Base-by-base conservation (phyloP, 257 asterid genomes). In the Nicotiana attenuata region DNA sequence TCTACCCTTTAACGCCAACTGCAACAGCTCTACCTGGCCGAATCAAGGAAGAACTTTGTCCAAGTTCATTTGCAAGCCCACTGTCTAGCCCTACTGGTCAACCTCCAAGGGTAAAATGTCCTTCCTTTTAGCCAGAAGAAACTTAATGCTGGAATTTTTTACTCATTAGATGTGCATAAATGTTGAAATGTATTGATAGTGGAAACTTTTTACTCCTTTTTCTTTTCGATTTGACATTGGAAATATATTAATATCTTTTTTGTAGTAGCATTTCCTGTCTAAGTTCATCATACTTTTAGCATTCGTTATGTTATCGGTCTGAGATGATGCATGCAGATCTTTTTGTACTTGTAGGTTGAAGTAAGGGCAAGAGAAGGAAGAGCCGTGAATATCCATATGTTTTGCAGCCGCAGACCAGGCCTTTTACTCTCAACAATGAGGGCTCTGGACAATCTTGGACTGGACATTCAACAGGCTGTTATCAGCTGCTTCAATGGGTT, bases 401-500 rank as follows among this genome's bases (percentile, higher is more conserved):
- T 91, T 11, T 88, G 97, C 67, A 89, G 93, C 14, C 86, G 91
- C 28, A 87, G 89, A 57, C 95, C 90, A 1, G 95, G 95, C 76
- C 82, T 92, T 59, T 81, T 92, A 4, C 90, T 88, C 10, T 92
- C 95, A 22, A 91, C 91, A 50, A 77, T 92, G 89, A 86, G 89
- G 85, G 91, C 97, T 56, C 86, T 92, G 85, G 97, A 91, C 83
- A 88, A 52, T 77, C 91, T 92, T 19, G 97, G 93, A 9, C 89
- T 92, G 19, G 95, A 92, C 76, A 83, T 92, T 16, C 97, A 91
- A 80, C 97, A 92, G 68, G 97, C 95, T 41, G 93, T 91, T 15
- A 90, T 92, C 76, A 92, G 97, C 87, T 92, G 95, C 90, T 91
- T 92, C 90, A 91, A 91, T 47, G 95, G 92, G 31, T 92, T 92